phyloP scores from a whole-genome alignment of 768 basidiomycete genomes.

The Mrakia frigida region DNA sequence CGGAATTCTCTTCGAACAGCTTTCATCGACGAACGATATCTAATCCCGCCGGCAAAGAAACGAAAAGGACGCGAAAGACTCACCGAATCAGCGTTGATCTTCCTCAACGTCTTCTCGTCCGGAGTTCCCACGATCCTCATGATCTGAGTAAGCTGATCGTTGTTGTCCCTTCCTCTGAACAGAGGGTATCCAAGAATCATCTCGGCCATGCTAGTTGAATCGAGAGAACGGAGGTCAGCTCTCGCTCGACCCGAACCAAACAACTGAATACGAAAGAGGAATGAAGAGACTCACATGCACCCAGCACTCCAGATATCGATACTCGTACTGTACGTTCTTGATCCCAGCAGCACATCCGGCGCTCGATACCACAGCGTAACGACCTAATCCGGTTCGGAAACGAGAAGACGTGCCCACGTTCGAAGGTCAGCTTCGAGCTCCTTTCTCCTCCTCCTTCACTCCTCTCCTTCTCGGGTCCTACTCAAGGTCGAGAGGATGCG shows the following conservation, averaged over 20 bases:
- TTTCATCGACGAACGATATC: too few relatives aligned
- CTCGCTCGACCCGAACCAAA: background rate
- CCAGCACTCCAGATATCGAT: slow-evolving; percentile 99
- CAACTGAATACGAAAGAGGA: background rate
- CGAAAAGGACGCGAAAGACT: slow-evolving; percentile 39
- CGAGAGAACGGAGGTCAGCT: background rate
- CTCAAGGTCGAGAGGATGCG: too few relatives aligned
- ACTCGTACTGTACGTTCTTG: slow-evolving; percentile 92
- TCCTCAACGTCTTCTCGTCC: slow-evolving; percentile 74
- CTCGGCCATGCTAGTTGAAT: slow-evolving; percentile 67
- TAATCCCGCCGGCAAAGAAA: background rate
- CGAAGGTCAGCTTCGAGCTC: background rate
- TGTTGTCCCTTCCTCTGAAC: slow-evolving; percentile 93
- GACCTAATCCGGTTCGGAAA: slow-evolving; percentile 48
- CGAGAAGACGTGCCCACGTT: background rate
- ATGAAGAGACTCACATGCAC: slow-evolving; percentile 58
- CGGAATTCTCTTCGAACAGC: too few relatives aligned
- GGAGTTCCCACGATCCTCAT: slow-evolving; percentile 97
- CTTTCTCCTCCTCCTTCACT: background rate
- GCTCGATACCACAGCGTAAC: slow-evolving; percentile 99
- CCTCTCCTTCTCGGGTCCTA: background rate
- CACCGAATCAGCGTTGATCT: slow-evolving; percentile 86
- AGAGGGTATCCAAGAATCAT: slow-evolving; percentile 98
- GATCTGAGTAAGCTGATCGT: slow-evolving; percentile 95
- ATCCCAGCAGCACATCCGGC: slow-evolving; percentile 93